Base-by-base conservation (phyloP, 495 filamentous ascomycete genomes). In the Aspergillus biplanus region DNA sequence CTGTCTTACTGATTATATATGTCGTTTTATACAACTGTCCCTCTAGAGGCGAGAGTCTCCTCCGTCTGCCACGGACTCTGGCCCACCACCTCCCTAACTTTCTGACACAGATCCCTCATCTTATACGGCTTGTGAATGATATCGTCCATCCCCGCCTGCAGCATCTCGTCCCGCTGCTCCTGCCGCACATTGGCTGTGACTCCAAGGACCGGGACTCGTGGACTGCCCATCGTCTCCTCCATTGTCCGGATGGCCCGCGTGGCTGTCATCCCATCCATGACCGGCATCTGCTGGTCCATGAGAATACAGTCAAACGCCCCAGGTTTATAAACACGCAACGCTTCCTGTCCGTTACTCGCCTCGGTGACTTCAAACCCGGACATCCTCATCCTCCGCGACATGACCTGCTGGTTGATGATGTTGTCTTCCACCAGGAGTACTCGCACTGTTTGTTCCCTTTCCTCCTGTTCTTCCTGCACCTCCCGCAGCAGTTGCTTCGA, bases 231-330 rank as follows among this genome's bases (percentile, higher is more conserved):
- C 62, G 72, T 57, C 33, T 64, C 60, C 63, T 91, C 87, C 56
- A 89, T 75, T 65, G 85, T 79, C 5, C 91, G 83, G 58, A 96
- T 91, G 50, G 80, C 79, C 37, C 78, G 74, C 16, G 90, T 87
- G 60, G 89, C 90, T 18, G 85, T 85, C 31, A 89, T 82, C 9
- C 91, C 91, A 70, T 93, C 87, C 86, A 92, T 92, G 13, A 93
- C 75, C 0, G 91, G 91, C 91, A 94, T 94, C 68, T 93, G 90
- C 55, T 92, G 87, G 67, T 94, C 91, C 89, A 92, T 92, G 4
- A 93, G 76, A 18, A 93, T 85, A 48, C 92, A 83, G 53, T 85
- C 84, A 35, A 73, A 70, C 8, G 34, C 31, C 8, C 58, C 60
- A 65, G 61, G 8, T 70, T 73, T 31, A 64, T 66, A 67, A 52